These are phyloP conservation scores for Hypseocharis bilobata DNA, from an alignment of 441 rosid genomes.

Conservation along the genomic window DNA sequence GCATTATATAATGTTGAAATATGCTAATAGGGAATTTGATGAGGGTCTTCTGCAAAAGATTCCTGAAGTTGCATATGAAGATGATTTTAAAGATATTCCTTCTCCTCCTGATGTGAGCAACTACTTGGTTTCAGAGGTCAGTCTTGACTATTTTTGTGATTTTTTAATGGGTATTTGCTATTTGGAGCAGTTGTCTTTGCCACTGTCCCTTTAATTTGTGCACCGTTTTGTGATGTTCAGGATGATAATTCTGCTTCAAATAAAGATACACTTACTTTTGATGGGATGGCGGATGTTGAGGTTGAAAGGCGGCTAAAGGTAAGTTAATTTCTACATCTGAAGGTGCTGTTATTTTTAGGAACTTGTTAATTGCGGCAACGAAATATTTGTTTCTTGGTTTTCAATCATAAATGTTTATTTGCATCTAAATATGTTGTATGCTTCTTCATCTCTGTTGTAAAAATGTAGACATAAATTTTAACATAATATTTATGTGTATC, in stretches of 20 bases:
- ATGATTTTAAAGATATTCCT: slow-evolving; percentile 66
- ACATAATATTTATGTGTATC: neutral
- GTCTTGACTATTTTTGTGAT: slow-evolving; percentile 13
- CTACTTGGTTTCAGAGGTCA: slow-evolving; percentile 81
- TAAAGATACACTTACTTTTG: slow-evolving; percentile 49
- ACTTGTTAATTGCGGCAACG: neutral
- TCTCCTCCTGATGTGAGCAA: slow-evolving; percentile 84
- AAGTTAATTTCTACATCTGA: slow-evolving; percentile 29
- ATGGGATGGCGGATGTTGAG: slow-evolving; percentile 78
- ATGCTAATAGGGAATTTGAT: slow-evolving; percentile 77
- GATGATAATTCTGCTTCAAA: slow-evolving; percentile 67
- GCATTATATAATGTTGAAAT: slow-evolving; percentile 22
- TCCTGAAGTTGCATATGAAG: slow-evolving; percentile 74
- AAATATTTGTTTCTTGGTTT: neutral
- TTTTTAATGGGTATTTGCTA: slow-evolving; percentile 10
- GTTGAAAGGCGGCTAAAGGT: slow-evolving; percentile 57
- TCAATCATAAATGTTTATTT: too few species aligned
- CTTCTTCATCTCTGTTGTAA: neutral
- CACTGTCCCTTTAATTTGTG: slow-evolving; percentile 29
- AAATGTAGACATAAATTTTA: neutral
- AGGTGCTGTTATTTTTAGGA: neutral
- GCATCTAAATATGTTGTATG: too few species aligned
- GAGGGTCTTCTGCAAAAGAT: slow-evolving; percentile 65
- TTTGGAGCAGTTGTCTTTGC: slow-evolving; percentile 14
- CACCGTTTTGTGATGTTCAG: slow-evolving; percentile 31